phyloP scores from a whole-genome alignment of 2,329 filamentous ascomycete species.

The Pseudogymnoascus sp. region DNA sequence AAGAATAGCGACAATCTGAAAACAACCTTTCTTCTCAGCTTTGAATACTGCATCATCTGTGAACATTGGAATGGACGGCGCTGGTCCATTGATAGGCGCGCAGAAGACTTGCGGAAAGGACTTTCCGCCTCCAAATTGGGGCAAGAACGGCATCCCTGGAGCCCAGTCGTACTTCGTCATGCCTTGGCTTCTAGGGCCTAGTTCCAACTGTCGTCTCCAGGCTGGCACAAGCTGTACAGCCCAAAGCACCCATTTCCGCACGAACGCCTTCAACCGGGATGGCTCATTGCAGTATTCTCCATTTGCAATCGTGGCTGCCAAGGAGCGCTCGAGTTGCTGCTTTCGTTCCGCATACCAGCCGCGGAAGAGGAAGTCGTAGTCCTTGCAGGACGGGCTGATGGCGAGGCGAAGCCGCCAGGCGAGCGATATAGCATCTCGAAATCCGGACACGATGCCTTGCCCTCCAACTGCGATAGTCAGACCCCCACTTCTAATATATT shows the following conservation, averaged over 20 bases:
- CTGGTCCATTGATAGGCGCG: conserved; percentile 12
- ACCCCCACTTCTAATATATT: neutral
- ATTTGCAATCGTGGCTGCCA: conserved; percentile 31
- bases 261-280: conserved; percentile 26
- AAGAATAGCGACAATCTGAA: conserved; percentile 29
- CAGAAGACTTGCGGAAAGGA: conserved; percentile 32
- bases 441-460: conserved; percentile 36
- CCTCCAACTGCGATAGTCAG: conserved; percentile 29
- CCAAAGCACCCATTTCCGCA: conserved; percentile 31
- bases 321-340: conserved; percentile 31
- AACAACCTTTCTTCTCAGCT: conserved; percentile 23
- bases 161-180: conserved; percentile 28
- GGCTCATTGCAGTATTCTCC: conserved; percentile 29
- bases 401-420: conserved; percentile 33
- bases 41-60: conserved; percentile 31
- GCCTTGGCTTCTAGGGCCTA: conserved; percentile 27
- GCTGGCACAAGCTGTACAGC: conserved; percentile 27
- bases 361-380: conserved; percentile 23
- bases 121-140: conserved; percentile 26
- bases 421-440: conserved; percentile 32
- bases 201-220: conserved; percentile 26
- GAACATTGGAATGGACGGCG: conserved; percentile 19
- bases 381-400: conserved; percentile 16
- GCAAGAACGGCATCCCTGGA: conserved; percentile 29
- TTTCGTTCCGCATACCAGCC: conserved; percentile 33